Evolutionary conservation across 495 filamentous ascomycete species (phyloP).

Genomic region (Penicillium samsonianum): DNA sequence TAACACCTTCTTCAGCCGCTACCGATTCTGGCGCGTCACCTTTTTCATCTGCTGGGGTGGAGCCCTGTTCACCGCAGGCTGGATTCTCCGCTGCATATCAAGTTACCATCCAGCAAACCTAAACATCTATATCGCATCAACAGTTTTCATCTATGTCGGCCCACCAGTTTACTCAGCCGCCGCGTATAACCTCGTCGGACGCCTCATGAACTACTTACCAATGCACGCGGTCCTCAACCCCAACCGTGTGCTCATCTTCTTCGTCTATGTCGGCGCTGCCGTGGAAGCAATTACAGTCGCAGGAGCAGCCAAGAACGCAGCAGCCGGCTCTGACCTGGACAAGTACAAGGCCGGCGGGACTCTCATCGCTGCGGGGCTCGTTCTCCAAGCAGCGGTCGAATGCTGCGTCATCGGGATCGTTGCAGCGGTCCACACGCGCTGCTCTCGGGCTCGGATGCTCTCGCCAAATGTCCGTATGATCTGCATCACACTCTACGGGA

Average conservation of each 20-base stretch:
- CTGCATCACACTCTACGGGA: constrained; percentile 44
- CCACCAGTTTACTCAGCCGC: constrained; percentile 59
- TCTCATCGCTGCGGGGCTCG: constrained; percentile 36
- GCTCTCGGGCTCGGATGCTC: constrained; percentile 18
- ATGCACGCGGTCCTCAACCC: constrained; percentile 46
- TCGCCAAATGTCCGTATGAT: constrained; percentile 38
- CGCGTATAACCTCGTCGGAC: constrained; percentile 58
- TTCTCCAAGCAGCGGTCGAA: constrained; percentile 42
- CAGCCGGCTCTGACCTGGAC: constrained; percentile 20
- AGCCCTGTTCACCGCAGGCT: constrained; percentile 44
- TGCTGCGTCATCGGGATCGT: constrained; percentile 35
- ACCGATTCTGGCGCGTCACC: constrained; percentile 45
- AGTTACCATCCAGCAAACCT: constrained; percentile 36
- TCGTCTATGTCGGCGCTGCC: constrained; percentile 37
- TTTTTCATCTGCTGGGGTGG: constrained; percentile 48
- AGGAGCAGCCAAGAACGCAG: constrained; percentile 41
- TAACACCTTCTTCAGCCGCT: constrained; percentile 29
- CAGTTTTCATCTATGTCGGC: constrained; percentile 52
- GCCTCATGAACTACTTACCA: constrained; percentile 51
- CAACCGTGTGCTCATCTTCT: constrained; percentile 36
- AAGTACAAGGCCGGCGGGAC: constrained; percentile 30
- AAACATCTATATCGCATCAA: constrained; percentile 53
- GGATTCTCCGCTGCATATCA: constrained; percentile 42
- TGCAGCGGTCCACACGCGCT: constrained; percentile 36
- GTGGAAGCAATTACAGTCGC: constrained; percentile 41